Conservation (phyloP, 129 eudicot species). For the carrot (Daucus carota) region DNA sequence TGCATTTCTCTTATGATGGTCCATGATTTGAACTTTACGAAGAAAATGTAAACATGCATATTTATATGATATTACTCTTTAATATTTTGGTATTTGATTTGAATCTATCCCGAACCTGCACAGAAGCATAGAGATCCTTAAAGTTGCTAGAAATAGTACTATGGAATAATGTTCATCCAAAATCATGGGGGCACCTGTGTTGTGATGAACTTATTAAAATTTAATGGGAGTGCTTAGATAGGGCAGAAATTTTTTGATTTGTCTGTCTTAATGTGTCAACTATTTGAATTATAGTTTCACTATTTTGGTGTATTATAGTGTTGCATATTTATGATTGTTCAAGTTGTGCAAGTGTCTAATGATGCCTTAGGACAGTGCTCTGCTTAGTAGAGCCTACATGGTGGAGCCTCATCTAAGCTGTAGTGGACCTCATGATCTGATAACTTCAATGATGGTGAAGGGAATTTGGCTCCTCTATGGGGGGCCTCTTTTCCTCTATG, state of each 20-base stretch:
- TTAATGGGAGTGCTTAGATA: neutral
- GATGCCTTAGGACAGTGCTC: neutral
- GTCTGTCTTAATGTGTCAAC: neutral
- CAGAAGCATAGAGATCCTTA: neutral
- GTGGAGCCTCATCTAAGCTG: slow-evolving; percentile 10
- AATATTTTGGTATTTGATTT: neutral
- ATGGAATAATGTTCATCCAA: neutral
- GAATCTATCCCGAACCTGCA: neutral
- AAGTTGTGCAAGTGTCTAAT: slow-evolving; percentile 6
- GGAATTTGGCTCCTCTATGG: slow-evolving; percentile 3
- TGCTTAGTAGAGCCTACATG: slow-evolving; percentile 4
- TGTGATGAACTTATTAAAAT: neutral
- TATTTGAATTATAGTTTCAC: neutral
- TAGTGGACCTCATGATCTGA: slow-evolving; percentile 15
- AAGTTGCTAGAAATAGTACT: neutral
- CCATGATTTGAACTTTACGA: neutral
- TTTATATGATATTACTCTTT: neutral
- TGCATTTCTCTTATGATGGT: neutral
- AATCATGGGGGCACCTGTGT: neutral
- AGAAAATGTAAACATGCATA: neutral
- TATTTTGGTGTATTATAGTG: neutral
- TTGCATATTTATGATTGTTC: slow-evolving; percentile 4
- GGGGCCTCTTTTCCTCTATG: neutral
- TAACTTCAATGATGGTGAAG: slow-evolving; percentile 6
- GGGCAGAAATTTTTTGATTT: neutral